These are phyloP conservation scores for Mycena sanguinolenta DNA, from an alignment of 768 basidiomycete species.

Conservation along the genomic window DNA sequence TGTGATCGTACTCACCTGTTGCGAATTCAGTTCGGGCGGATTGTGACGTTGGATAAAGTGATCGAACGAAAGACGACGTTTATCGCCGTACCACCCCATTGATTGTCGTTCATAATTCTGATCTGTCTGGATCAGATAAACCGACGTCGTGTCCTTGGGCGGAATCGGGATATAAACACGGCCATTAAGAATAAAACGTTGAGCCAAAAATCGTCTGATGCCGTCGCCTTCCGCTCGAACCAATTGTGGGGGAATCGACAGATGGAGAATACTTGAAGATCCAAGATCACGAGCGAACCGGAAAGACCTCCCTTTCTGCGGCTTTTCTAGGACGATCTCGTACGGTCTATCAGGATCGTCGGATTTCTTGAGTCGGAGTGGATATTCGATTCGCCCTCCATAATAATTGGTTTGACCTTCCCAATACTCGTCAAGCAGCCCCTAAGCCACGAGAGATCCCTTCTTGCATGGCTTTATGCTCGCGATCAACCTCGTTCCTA, in stretches of 20 bases:
- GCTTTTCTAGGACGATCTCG: slow-evolving; percentile 62
- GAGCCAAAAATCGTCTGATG: slow-evolving; percentile 53
- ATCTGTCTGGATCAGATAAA: slow-evolving; percentile 72
- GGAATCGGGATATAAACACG: slow-evolving; percentile 73
- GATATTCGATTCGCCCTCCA: slow-evolving; percentile 77
- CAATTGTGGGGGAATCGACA: slow-evolving; percentile 59
- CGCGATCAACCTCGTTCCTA: slow-evolving; percentile 73
- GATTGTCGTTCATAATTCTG: slow-evolving; percentile 61
- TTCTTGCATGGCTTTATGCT: slow-evolving; percentile 73
- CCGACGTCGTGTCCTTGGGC: slow-evolving; percentile 67
- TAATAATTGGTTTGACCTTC: slow-evolving; percentile 68
- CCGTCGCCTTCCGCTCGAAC: slow-evolving; percentile 45
- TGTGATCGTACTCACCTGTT: slow-evolving; percentile 62
- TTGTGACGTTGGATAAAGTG: slow-evolving; percentile 77
- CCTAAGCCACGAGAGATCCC: slow-evolving; percentile 68
- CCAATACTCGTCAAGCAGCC: slow-evolving; percentile 66
- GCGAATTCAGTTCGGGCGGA: slow-evolving; percentile 61
- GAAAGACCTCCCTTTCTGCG: slow-evolving; percentile 72
- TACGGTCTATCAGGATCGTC: not conserved
- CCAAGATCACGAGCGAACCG: slow-evolving; percentile 76
- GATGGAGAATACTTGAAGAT: slow-evolving; percentile 58
- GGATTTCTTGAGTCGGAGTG: slow-evolving; percentile 55
- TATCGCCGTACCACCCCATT: slow-evolving; percentile 59
- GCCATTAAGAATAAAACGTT: slow-evolving; percentile 74
- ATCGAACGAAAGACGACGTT: slow-evolving; percentile 57